phyloP scores from a whole-genome alignment of 371 early-diverging fungal genomes.

The Mortierella sp. region DNA sequence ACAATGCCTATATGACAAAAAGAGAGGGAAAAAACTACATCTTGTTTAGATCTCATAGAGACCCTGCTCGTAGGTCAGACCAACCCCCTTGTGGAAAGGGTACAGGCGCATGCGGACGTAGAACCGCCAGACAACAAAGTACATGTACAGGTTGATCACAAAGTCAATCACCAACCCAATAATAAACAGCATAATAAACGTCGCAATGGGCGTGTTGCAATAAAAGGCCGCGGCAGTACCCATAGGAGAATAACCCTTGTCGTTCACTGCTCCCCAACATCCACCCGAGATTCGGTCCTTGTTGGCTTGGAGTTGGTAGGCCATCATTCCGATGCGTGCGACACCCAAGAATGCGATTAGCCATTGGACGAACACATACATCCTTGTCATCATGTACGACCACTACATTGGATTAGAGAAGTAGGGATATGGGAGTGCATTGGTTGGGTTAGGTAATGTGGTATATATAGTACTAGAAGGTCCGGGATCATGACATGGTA shows the following conservation, averaged over 20 bases:
- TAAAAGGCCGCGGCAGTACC: conserved; percentile 55
- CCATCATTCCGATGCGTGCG: conserved; percentile 51
- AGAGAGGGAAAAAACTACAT: not conserved
- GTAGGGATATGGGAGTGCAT: too few species aligned
- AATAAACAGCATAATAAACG: conserved; percentile 51
- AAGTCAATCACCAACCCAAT: conserved; percentile 43
- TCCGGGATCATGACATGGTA: not conserved
- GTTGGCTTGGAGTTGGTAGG: conserved; percentile 47
- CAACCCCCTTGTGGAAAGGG: conserved; percentile 47
- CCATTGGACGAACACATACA: conserved; percentile 52
- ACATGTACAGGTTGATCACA: conserved; percentile 49
- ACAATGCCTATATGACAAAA: not conserved
- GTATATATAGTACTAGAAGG: not conserved
- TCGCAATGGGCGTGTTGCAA: conserved; percentile 48
- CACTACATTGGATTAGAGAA: conserved; percentile 17
- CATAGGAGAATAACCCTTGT: conserved; percentile 47
- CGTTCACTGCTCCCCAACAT: conserved; percentile 55
- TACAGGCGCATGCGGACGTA: conserved; percentile 57
- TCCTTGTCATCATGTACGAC: conserved; percentile 57
- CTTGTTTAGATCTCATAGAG: conserved; percentile 38
- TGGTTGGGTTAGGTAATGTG: not conserved
- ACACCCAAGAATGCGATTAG: conserved; percentile 39
- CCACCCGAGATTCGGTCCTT: conserved; percentile 37
- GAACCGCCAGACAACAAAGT: conserved; percentile 59
- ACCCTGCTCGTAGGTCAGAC: conserved; percentile 40